Base-by-base conservation (phyloP, 1,139 yeast species). In the Suhomyces maxii region DNA sequence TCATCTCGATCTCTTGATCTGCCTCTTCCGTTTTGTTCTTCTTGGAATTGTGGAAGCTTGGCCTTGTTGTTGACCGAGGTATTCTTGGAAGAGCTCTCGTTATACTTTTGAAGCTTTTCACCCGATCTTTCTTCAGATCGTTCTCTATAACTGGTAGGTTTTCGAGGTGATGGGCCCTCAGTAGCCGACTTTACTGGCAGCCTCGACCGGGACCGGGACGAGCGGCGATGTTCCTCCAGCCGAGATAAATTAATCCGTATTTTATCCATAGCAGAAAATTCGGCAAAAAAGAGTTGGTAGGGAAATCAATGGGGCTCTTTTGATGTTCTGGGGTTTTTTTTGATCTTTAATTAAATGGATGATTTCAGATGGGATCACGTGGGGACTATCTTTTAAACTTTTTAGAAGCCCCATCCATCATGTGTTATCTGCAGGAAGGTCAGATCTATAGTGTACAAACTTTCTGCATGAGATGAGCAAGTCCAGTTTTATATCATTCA, bases 11-110 rank as follows among this genome's bases (percentile, higher is more conserved):
- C 58, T 48, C 59, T 52, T 6, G 66, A 46, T 26, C 71, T 51
- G 13, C 73, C 71, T 46, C 69, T 51, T 5, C 58, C 57, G 14
- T 56, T 58, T 41, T 56, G 57, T 40, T 53, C 58, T 23, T 47
- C 48, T 30, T 54, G 51, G 34, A 47, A 44, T 40, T 54, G 56
- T 7, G 54, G 55, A 34, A 42, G 45, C 28, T 47, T 45, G 42
- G 41, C 42, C 46, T 49, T 47, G 38, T 51, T 52, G 37, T 49
- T 52, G 41, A 42, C 51, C 10, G 58, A 55, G 8, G 59, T 51
- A 49, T 59, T 58, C 23, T 48, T 34, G 6, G 59, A 53, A 2
- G 57, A 35, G 36, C 49, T 51, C 2, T 58, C 58, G 14, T 50
- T 49, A 1, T 59, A 53, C 39, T 57, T 58, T 28, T 50, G 59